phyloP scores from a whole-genome alignment of 805 yeast species.

The Pichia heedii region DNA sequence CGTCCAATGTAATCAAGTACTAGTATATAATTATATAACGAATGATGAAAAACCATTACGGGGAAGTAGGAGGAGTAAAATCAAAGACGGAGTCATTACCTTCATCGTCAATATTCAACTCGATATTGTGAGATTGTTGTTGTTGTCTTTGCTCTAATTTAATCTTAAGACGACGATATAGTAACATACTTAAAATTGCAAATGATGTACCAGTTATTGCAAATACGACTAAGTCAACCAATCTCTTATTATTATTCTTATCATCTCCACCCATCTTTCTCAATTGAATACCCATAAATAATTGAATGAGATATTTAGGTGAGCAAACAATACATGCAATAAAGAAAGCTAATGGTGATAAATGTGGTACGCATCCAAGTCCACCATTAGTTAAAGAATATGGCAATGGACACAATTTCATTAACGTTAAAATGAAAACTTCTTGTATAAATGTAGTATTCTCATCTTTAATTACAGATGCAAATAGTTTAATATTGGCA shows the following conservation, averaged over 20 bases:
- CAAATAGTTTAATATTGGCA: conserved; percentile 62
- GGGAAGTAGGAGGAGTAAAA: too few species aligned
- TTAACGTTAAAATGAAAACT: conserved; percentile 56
- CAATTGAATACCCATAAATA: conserved; percentile 70
- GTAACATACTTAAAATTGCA: conserved; percentile 51
- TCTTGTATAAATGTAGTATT: conserved; percentile 37
- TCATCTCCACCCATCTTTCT: conserved; percentile 57
- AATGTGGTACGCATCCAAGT: conserved; percentile 75
- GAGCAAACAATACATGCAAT: conserved; percentile 68
- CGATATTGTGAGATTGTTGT: too few species aligned
- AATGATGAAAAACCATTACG: too few species aligned
- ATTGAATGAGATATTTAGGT: conserved; percentile 70
- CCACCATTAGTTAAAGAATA: conserved; percentile 91
- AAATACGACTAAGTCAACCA: conserved; percentile 59
- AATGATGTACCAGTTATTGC: conserved; percentile 47
- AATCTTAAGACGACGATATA: conserved; percentile 47
- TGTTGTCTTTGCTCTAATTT: conserved; percentile 16
- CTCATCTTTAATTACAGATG: conserved; percentile 58
- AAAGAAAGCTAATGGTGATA: conserved; percentile 51
- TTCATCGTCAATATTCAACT: neutral
- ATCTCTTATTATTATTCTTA: conserved; percentile 34
- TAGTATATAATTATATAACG: too few species aligned
- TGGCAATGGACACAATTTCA: conserved; percentile 86
- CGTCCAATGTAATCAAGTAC: too few species aligned
- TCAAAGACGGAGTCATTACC: too few species aligned